phyloP scores from a whole-genome alignment of 495 filamentous ascomycete genomes.

The Lepraria neglecta region DNA sequence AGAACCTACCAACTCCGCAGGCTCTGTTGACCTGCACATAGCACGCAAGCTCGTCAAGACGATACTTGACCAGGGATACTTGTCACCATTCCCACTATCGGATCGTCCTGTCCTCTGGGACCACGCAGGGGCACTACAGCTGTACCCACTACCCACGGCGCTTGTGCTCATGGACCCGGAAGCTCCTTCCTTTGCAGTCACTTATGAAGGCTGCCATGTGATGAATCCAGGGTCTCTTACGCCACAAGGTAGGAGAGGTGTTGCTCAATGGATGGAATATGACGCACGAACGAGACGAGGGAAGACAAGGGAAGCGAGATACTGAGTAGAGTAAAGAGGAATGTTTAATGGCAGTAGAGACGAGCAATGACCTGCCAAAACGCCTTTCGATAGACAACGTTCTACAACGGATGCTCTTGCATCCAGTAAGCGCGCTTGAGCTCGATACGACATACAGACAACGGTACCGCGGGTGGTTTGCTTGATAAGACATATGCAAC shows the following conservation, averaged over 20 bases:
- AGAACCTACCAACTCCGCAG: conserved; percentile 23
- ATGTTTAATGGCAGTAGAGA: not conserved
- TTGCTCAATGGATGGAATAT: conserved; percentile 80
- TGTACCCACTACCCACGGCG: conserved; percentile 84
- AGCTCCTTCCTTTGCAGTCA: conserved; percentile 71
- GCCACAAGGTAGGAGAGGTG: conserved; percentile 53
- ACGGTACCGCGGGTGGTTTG: not conserved
- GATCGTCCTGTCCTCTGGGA: conserved; percentile 84
- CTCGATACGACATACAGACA: not conserved
- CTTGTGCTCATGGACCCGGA: conserved; percentile 77
- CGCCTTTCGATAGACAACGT: too few species aligned
- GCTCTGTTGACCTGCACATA: conserved; percentile 47
- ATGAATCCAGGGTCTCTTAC: conserved; percentile 85
- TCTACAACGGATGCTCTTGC: not conserved
- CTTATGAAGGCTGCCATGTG: conserved; percentile 91
- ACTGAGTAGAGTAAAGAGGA: conserved; percentile 13
- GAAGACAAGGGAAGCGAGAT: conserved; percentile 45
- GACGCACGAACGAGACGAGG: conserved; percentile 55
- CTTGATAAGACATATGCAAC: not conserved
- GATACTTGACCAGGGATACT: conserved; percentile 81
- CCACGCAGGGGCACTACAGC: conserved; percentile 60
- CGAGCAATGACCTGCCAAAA: not conserved
- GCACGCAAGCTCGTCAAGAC: conserved; percentile 88
- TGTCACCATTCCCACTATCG: conserved; percentile 75
- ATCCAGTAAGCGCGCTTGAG: not conserved